Percentiles rank a stretch among this genome's conserved stretches.
phyloP scores from a whole-genome alignment of 805 yeast genomes.

The Kazachstania kunashirensis region DNA sequence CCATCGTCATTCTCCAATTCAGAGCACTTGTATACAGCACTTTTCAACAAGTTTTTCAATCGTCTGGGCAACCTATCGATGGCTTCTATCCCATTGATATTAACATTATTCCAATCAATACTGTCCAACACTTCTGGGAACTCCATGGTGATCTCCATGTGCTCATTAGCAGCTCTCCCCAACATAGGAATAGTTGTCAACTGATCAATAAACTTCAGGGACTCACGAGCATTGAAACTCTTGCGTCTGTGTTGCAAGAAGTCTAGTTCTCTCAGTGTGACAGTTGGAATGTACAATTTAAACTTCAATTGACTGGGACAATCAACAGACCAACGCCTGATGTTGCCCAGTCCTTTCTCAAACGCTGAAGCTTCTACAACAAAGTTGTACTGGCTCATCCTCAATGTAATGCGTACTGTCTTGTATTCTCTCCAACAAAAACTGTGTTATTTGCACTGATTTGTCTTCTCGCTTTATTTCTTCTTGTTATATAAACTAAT shows the following conservation, averaged over 20 bases:
- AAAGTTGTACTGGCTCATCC: conserved; percentile 29
- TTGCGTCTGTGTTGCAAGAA: conserved; percentile 45
- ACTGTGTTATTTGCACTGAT: too few relatives aligned
- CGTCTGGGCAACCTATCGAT: conserved; percentile 38
- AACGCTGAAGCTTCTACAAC: conserved; percentile 61
- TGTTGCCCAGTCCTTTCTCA: conserved; percentile 57
- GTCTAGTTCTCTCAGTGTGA: conserved; percentile 48
- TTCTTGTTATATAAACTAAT: too few relatives aligned
- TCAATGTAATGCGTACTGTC: too few relatives aligned
- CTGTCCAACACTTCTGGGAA: conserved; percentile 35
- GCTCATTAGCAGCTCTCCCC: conserved; percentile 5
- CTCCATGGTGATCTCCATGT: conserved; percentile 33
- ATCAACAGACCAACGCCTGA: conserved; percentile 47
- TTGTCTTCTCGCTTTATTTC: too few relatives aligned
- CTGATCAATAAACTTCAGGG: conserved; percentile 51
- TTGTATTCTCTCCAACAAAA: too few relatives aligned
- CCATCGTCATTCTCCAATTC: conserved; percentile 31
- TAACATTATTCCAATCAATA: conserved; percentile 20
- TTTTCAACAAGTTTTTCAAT: conserved; percentile 44
- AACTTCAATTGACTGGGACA: conserved; percentile 18
- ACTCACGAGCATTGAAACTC: conserved; percentile 57
- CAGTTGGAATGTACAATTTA: conserved; percentile 44
- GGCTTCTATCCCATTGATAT: conserved; percentile 6
- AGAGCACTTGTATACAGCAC: conserved; percentile 47
- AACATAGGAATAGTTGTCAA: conserved; percentile 6